Percentiles rank a stretch among this genome's conserved stretches.
Conservation (phyloP, 257 asterid species). For the Solanum chilense region DNA sequence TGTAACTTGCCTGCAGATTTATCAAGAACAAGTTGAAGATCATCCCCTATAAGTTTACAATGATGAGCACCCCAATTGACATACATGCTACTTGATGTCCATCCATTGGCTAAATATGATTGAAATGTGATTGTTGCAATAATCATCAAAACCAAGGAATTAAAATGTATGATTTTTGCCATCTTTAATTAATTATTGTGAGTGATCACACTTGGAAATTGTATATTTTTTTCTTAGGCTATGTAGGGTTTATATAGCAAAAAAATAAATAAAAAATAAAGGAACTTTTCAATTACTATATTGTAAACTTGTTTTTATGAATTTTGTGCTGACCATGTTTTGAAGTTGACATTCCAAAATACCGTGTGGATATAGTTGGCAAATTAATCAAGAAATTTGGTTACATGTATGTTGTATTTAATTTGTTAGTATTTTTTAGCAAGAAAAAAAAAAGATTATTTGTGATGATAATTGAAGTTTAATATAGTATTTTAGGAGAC, state of each 20-base stretch:
- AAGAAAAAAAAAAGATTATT: not conserved
- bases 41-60: not conserved
- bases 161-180: not conserved
- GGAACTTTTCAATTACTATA: not conserved
- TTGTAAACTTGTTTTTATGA: not conserved
- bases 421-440: not conserved
- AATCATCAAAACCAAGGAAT: not conserved
- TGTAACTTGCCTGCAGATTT: not conserved
- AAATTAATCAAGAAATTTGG: not conserved
- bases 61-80: not conserved
- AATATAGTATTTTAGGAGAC: not conserved
- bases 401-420: not conserved
- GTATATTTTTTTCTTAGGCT: not conserved
- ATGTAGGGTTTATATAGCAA: not conserved
- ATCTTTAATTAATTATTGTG: not conserved
- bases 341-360: not conserved
- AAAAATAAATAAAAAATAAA: not conserved
- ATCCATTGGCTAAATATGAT: not conserved
- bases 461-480: not conserved
- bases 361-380: not conserved
- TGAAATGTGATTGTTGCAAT: not conserved
- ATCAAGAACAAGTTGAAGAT: constrained; percentile 1
- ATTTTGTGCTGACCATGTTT: not conserved
- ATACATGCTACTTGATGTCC: not conserved
- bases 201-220: not conserved